Conservation (phyloP, 108 stramenopile genomes). For the Nitzschia putrida region DNA sequence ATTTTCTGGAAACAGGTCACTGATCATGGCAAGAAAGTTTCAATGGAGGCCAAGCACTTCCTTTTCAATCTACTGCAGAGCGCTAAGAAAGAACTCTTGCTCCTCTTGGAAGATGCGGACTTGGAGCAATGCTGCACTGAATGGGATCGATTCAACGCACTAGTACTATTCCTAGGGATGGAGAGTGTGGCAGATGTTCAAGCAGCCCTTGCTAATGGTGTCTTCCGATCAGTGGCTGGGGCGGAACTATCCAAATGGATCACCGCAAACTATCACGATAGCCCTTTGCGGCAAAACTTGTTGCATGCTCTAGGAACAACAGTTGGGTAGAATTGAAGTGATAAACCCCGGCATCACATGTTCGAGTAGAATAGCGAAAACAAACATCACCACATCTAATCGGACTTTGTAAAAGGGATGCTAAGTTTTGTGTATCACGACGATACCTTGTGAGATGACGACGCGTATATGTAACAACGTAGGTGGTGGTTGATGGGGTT, state of each 20-base stretch:
- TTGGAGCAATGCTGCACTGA: conserved; percentile 22
- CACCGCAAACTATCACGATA: conserved; percentile 38
- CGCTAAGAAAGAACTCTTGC: conserved; percentile 42
- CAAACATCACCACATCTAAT: no score
- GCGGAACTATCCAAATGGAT: conserved; percentile 63
- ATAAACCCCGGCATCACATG: no score
- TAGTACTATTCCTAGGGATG: conserved; percentile 66
- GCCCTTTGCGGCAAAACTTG: no score
- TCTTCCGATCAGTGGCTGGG: conserved; percentile 65
- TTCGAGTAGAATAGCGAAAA: no score
- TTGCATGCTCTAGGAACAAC: no score
- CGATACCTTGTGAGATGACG: no score
- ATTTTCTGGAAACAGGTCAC: conserved; percentile 63
- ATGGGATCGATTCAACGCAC: conserved; percentile 61
- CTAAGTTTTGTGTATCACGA: no score
- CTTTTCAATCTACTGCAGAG: conserved; percentile 59
- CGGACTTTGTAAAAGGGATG: no score
- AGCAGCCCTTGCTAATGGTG: conserved; percentile 56
- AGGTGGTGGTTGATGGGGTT: no score
- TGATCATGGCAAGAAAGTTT: conserved; percentile 45
- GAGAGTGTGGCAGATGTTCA: conserved; percentile 64
- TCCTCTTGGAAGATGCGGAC: conserved; percentile 27
- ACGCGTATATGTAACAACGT: no score
- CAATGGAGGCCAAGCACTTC: conserved; percentile 63
- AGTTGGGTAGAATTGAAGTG: no score